Evolutionary conservation across 2,329 filamentous ascomycete genomes (phyloP).

Genomic region (Diaporthe sp.): DNA sequence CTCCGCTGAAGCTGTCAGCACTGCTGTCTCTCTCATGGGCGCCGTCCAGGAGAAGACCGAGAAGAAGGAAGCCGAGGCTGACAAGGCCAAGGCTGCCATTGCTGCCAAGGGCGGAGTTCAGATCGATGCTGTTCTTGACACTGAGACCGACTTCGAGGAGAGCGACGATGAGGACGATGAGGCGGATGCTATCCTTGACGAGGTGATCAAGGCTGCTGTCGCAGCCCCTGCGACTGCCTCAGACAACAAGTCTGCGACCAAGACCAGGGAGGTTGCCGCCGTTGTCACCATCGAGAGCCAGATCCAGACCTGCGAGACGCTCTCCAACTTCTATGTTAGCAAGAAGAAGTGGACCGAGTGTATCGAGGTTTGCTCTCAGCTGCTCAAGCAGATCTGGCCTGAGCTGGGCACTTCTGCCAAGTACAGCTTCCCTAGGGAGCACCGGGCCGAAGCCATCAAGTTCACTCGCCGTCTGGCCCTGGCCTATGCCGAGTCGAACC

Average conservation of each 20-base stretch:
- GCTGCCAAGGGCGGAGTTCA: slow-evolving; percentile 33
- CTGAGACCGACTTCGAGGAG: slow-evolving; percentile 34
- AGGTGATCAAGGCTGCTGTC: slow-evolving; percentile 37
- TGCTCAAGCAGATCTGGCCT: slow-evolving; percentile 41
- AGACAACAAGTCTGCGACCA: slow-evolving; percentile 16
- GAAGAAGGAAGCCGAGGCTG: slow-evolving; percentile 37
- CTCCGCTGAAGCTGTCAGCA: slow-evolving; percentile 39
- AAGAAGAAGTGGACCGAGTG: slow-evolving; percentile 39
- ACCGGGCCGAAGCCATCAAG: slow-evolving; percentile 38
- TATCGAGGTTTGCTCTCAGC: slow-evolving; percentile 38
- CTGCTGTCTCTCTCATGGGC: slow-evolving; percentile 38
- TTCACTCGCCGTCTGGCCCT: slow-evolving; percentile 39
- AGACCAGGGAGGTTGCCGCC: slow-evolving; percentile 36
- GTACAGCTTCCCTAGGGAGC: slow-evolving; percentile 39
- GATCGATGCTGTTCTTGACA: slow-evolving; percentile 35
- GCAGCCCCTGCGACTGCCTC: slow-evolving; percentile 21
- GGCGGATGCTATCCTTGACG: slow-evolving; percentile 38
- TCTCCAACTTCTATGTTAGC: slow-evolving; percentile 39
- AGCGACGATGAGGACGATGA: slow-evolving; percentile 36
- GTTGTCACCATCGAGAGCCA: slow-evolving; percentile 39
- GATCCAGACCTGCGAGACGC: slow-evolving; percentile 39
- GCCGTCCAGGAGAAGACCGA: slow-evolving; percentile 37
- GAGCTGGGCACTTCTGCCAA: slow-evolving; percentile 38
- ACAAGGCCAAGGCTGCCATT: slow-evolving; percentile 35
- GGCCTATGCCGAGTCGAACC: slow-evolving; percentile 40